These are phyloP conservation scores for Colletotrichum karsti DNA, from an alignment of 2,329 filamentous ascomycete species.

Conservation along the genomic window DNA sequence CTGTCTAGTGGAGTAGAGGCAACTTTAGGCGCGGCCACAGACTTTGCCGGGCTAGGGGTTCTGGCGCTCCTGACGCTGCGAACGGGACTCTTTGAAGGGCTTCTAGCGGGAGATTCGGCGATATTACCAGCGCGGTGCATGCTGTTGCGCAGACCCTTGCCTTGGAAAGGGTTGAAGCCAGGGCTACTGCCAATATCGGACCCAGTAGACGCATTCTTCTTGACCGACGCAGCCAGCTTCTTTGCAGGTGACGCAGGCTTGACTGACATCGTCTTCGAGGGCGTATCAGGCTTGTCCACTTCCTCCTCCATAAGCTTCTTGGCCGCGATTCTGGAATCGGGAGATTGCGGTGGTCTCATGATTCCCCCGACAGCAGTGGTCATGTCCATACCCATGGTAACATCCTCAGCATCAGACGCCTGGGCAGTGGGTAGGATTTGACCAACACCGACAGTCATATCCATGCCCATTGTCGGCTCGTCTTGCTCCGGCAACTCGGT, in stretches of 20 bases:
- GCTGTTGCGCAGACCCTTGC: slow-evolving; percentile 59
- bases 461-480: slow-evolving; percentile 56
- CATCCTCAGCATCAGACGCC: slow-evolving; percentile 40
- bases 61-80: background rate
- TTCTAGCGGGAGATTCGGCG: slow-evolving; percentile 33
- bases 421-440: slow-evolving; percentile 54
- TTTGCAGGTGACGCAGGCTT: slow-evolving; percentile 48
- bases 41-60: slow-evolving; percentile 30
- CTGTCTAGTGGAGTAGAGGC: slow-evolving; percentile 13
- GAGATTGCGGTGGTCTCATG: slow-evolving; percentile 49
- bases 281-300: slow-evolving; percentile 56
- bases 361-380: slow-evolving; percentile 72
- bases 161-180: slow-evolving; percentile 61
- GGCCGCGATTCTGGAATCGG: slow-evolving; percentile 53
- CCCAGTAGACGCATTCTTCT: slow-evolving; percentile 33
- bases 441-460: slow-evolving; percentile 69
- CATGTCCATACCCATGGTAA: slow-evolving; percentile 73
- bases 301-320: slow-evolving; percentile 69
- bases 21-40: slow-evolving; percentile 10
- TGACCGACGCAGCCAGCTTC: slow-evolving; percentile 35
- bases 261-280: slow-evolving; percentile 47
- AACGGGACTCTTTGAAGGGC: background rate
- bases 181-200: slow-evolving; percentile 56
- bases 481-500: slow-evolving; percentile 28
- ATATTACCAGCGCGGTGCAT: slow-evolving; percentile 51